Evolutionary conservation across 129 eudicot genomes (phyloP), one percentile per base, ranked within the genome.

Genomic region (Gnaphalium uliginosum): DNA sequence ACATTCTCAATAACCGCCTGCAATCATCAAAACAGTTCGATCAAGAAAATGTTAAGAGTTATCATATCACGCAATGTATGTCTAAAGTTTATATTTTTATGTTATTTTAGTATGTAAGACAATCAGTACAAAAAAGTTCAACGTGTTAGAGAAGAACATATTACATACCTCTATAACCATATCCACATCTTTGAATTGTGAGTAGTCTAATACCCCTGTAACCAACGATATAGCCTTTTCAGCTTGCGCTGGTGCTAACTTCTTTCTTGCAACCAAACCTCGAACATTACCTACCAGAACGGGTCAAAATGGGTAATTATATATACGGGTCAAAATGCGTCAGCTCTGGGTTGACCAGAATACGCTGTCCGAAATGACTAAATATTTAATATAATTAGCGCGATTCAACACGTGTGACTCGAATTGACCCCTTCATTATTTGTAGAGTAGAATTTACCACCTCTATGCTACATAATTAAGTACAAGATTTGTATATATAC

Each of bases 1-100:
- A 94, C 82, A 79, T 87, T 90, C 77, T 94, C 98, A 69, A 94
- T 84, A 65, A 90, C 56, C 25, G 96, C 99, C 98, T 94, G 93
- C 79, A 83, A 68, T 30, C 8, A 69, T 77, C 54, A 66, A 66
- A 33, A 67, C 26, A 70, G 9, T 24, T 77, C 54, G 37, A 53
- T 8, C 6, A 61, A 74, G 5, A 5, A 61, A 32, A 66, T 13
- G 10, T 6, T 15, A 74, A 18, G 57, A 59, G 77, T 61, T 74
- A 32, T 23, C 32, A 50, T 29, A 75, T 29, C 50, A 43, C 50
- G 2, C 50, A 74, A 56, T 11, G 13, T 14, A 29, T 15, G 32
- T 65, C n/a, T 39, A 24, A 57, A 25, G 57, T 76, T 57, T 15
- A 35, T 39, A 39, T 37, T 35, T 17, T 68, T 56, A 66, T 65